Evolutionary conservation across 2,329 filamentous ascomycete genomes (phyloP).

Genomic region (Scedosporium minutisporum): DNA sequence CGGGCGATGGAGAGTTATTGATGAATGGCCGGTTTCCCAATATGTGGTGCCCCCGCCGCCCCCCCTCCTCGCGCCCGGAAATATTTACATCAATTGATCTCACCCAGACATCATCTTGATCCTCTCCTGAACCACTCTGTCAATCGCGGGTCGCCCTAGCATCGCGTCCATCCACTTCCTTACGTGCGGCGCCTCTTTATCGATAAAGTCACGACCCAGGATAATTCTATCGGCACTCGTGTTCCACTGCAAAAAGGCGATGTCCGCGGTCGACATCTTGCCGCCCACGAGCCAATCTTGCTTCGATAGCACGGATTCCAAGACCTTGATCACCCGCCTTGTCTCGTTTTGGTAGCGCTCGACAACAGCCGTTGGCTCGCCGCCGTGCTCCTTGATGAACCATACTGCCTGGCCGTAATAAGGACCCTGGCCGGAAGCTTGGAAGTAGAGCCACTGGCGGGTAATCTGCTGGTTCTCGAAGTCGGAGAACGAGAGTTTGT

Average conservation of each 20-base stretch:
- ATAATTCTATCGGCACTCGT: background rate
- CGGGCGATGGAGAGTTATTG: too few relatives aligned
- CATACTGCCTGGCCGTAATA: conserved; percentile 25
- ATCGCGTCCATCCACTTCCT: conserved; percentile 23
- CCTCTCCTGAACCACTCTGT: conserved; percentile 12
- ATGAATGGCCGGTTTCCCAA: too few relatives aligned
- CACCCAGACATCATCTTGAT: too few relatives aligned
- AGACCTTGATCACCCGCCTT: conserved; percentile 20
- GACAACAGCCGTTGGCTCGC: conserved; percentile 19
- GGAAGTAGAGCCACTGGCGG: conserved; percentile 14
- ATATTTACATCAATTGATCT: too few relatives aligned
- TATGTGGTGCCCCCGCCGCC: too few relatives aligned
- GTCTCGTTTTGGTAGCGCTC: conserved; percentile 21
- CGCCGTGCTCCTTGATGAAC: conserved; percentile 20
- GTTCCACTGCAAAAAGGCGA: conserved; percentile 23
- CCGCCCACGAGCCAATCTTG: conserved; percentile 25
- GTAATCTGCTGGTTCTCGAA: conserved; percentile 6
- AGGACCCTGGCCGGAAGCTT: conserved; percentile 20
- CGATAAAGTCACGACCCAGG: conserved; percentile 10
- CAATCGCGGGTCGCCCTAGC: conserved; percentile 19
- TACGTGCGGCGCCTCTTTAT: conserved; percentile 25
- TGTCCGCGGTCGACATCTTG: conserved; percentile 22
- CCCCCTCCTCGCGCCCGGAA: too few relatives aligned
- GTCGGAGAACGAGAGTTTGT: conserved; percentile 10
- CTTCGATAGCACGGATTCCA: conserved; percentile 21